These are phyloP conservation scores for Zangia roseola DNA, from an alignment of 768 basidiomycete genomes.

Conservation along the genomic window DNA sequence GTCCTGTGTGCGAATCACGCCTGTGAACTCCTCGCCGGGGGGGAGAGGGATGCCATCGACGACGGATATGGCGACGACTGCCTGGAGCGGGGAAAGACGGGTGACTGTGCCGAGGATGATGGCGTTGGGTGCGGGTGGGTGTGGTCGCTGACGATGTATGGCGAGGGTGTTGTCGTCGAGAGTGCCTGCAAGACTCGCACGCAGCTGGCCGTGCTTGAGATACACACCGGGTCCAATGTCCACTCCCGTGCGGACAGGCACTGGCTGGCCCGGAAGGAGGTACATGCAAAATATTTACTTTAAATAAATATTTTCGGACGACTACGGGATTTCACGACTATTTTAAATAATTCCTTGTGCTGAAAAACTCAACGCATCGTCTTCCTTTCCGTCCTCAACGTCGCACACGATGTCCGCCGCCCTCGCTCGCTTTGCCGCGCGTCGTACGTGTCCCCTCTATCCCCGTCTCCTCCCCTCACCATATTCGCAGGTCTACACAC, in stretches of 20 bases:
- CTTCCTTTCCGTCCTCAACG: slow-evolving; percentile 12
- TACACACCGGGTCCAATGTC: slow-evolving; percentile 69
- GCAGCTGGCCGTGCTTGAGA: slow-evolving; percentile 54
- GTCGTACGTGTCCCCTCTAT: slow-evolving; percentile 47
- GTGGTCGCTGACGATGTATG: slow-evolving; percentile 65
- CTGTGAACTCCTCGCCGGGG: slow-evolving; percentile 82
- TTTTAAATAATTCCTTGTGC: slow-evolving; percentile 8
- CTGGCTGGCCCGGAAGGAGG: slow-evolving; percentile 79
- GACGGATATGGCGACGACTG: slow-evolving; percentile 77
- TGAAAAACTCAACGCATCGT: slow-evolving; percentile 26
- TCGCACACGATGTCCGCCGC: slow-evolving; percentile 53
- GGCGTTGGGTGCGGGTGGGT: slow-evolving; percentile 73
- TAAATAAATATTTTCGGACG: slow-evolving; percentile 11
- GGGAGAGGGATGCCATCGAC: slow-evolving; percentile 86
- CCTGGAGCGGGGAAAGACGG: slow-evolving; percentile 81
- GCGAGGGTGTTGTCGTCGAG: slow-evolving; percentile 55
- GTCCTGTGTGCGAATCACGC: slow-evolving; percentile 86
- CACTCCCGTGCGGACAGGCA: slow-evolving; percentile 54
- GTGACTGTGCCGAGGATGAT: slow-evolving; percentile 80
- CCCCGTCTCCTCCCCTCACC: neutral
- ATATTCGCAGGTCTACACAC: slow-evolving; percentile 67
- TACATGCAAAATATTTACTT: slow-evolving; percentile 6
- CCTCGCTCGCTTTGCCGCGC: slow-evolving; percentile 62
- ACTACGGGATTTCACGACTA: slow-evolving; percentile 27
- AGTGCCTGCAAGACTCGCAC: slow-evolving; percentile 71